These are phyloP conservation scores for Sporodiniella umbellata DNA, from an alignment of 371 early-diverging fungal genomes.

Conservation along the genomic window DNA sequence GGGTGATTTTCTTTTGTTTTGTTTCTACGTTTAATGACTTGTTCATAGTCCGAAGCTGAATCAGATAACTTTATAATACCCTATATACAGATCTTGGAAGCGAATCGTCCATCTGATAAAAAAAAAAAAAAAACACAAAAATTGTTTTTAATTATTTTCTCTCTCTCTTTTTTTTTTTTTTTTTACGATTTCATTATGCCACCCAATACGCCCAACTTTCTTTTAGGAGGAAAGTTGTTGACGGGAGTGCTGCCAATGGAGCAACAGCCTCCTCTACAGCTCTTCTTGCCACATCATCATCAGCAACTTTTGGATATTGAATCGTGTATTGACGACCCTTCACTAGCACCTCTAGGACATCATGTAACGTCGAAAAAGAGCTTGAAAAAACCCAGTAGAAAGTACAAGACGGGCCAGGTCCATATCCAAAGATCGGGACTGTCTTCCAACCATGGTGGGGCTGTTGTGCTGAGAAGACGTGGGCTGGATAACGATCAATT, in stretches of 20 bases:
- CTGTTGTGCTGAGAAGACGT: constrained; percentile 48
- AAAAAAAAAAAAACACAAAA: too few species aligned
- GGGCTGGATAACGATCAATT: constrained; percentile 38
- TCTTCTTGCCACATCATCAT: constrained; percentile 16
- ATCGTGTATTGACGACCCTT: constrained; percentile 57
- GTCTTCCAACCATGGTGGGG: constrained; percentile 17
- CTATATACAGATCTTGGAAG: neutral
- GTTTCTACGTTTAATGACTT: too few species aligned
- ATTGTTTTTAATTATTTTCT: neutral
- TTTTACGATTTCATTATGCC: constrained; percentile 1
- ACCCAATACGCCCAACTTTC: constrained; percentile 13
- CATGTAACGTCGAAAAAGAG: constrained; percentile 28
- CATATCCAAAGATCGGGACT: constrained; percentile 2
- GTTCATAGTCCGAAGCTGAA: neutral
- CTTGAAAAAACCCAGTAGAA: constrained; percentile 1
- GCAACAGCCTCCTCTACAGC: constrained; percentile 20
- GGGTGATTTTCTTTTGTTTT: neutral
- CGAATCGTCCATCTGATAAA: neutral
- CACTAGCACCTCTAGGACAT: constrained; percentile 53
- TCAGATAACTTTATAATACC: constrained; percentile 8
- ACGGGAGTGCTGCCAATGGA: constrained; percentile 38
- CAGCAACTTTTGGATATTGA: constrained; percentile 51
- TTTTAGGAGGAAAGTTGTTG: constrained; percentile 32
- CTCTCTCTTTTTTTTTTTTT: neutral
- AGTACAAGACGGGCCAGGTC: constrained; percentile 16